phyloP scores from a whole-genome alignment of 805 yeast species.

The Yamadazyma philogaea region DNA sequence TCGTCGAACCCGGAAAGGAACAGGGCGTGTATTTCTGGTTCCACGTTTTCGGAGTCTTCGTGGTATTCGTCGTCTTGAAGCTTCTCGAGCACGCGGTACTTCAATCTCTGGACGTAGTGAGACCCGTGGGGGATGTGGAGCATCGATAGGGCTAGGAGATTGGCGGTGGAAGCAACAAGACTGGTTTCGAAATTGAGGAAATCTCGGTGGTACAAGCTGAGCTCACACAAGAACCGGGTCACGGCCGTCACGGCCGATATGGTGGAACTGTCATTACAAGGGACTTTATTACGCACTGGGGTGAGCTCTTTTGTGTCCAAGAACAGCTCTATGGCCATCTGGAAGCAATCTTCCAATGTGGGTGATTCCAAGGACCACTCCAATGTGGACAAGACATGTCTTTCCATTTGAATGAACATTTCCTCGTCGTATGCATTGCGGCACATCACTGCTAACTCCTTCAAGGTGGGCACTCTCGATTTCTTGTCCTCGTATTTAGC shows the following conservation, averaged over 20 bases:
- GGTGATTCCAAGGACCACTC: slow-evolving; percentile 46
- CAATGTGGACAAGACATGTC: slow-evolving; percentile 66
- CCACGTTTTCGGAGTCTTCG: slow-evolving; percentile 40
- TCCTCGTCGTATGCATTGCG: slow-evolving; percentile 56
- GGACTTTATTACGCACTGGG: slow-evolving; percentile 21
- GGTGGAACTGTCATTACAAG: slow-evolving; percentile 22
- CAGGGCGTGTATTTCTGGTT: slow-evolving; percentile 43
- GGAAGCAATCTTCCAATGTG: slow-evolving; percentile 50
- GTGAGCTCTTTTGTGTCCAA: slow-evolving; percentile 18
- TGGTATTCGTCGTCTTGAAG: neutral
- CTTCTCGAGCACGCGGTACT: slow-evolving; percentile 6
- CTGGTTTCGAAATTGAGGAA: slow-evolving; percentile 47
- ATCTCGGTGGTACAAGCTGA: slow-evolving; percentile 48
- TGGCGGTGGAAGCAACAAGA: slow-evolving; percentile 47
- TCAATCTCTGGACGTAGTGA: slow-evolving; percentile 25
- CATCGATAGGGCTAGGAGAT: slow-evolving; percentile 53
- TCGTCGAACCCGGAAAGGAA: slow-evolving; percentile 50
- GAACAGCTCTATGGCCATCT: slow-evolving; percentile 32
- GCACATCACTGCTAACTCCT: slow-evolving; percentile 54
- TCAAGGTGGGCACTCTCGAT: slow-evolving; percentile 53
- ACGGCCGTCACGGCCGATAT: slow-evolving; percentile 55
- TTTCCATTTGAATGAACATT: slow-evolving; percentile 18
- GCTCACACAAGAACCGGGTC: slow-evolving; percentile 52
- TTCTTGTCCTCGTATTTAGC: slow-evolving; percentile 58
- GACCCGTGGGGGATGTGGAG: slow-evolving; percentile 46